These are phyloP conservation scores for Pythium chondricola DNA, from an alignment of 352 stramenopile genomes.

Conservation along the genomic window DNA sequence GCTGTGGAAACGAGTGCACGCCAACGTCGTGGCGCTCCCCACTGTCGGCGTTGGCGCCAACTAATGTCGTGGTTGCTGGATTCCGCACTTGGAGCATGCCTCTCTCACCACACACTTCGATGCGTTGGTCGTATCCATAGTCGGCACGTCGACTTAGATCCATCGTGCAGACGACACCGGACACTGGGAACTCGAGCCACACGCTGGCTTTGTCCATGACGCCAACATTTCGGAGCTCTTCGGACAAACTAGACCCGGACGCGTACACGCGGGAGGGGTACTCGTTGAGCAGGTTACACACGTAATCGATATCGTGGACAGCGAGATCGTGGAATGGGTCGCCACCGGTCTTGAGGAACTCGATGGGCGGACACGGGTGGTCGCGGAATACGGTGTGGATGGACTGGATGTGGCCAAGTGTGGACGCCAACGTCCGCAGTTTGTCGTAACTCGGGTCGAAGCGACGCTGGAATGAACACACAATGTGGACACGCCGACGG, in stretches of 20 bases:
- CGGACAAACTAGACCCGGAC: conserved; percentile 62
- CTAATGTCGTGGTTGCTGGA: conserved; percentile 45
- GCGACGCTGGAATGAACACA: conserved; percentile 89
- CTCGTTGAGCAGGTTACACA: conserved; percentile 70
- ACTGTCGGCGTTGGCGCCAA: conserved; percentile 35
- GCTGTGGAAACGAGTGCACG: conserved; percentile 84
- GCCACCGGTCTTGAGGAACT: conserved; percentile 84
- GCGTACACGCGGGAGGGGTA: conserved; percentile 82
- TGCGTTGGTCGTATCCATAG: conserved; percentile 92
- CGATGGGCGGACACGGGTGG: conserved; percentile 79
- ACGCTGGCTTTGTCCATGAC: conserved; percentile 84
- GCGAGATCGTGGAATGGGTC: conserved; percentile 90
- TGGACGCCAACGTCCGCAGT: conserved; percentile 26
- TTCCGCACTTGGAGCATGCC: conserved; percentile 80
- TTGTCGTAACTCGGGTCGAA: conserved; percentile 88
- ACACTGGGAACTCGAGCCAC: conserved; percentile 60
- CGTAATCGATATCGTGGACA: conserved; percentile 91
- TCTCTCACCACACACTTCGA: conserved; percentile 78
- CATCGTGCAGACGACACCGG: conserved; percentile 85
- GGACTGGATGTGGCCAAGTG: conserved; percentile 62
- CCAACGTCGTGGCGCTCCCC: conserved; percentile 56
- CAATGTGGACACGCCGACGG: conserved; percentile 51
- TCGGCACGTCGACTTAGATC: conserved; percentile 76
- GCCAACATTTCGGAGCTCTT: conserved; percentile 53
- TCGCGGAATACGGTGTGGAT: conserved; percentile 89